These are phyloP conservation scores for Boletus rubropictus DNA, from an alignment of 768 basidiomycete genomes.

Conservation along the genomic window DNA sequence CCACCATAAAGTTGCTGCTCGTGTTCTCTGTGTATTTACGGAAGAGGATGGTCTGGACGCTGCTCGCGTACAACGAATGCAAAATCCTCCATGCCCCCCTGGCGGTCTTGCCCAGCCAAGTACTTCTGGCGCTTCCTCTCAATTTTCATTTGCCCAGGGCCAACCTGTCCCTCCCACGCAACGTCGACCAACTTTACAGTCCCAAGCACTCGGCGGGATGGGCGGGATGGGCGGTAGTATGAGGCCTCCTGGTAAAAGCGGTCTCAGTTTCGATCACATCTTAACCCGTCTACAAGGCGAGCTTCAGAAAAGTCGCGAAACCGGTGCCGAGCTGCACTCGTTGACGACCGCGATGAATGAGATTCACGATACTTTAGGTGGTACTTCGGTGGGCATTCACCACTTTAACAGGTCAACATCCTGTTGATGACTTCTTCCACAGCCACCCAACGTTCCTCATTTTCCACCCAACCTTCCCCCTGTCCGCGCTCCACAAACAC, in stretches of 20 bases:
- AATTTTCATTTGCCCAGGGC: slow-evolving; percentile 41
- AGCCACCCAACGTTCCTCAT: slow-evolving; percentile 58
- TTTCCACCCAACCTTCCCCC: slow-evolving; percentile 65
- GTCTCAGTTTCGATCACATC: slow-evolving; percentile 89
- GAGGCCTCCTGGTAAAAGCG: slow-evolving; percentile 73
- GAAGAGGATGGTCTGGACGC: slow-evolving; percentile 80
- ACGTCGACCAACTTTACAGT: slow-evolving; percentile 52
- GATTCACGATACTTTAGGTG: slow-evolving; percentile 88
- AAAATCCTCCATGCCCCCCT: slow-evolving; percentile 32
- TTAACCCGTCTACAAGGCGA: slow-evolving; percentile 84
- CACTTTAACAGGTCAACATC: neutral
- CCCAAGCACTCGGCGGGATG: slow-evolving; percentile 61
- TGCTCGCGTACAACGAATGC: slow-evolving; percentile 64
- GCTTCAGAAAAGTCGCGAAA: slow-evolving; percentile 93
- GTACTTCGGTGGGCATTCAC: slow-evolving; percentile 55
- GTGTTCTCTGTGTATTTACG: slow-evolving; percentile 81
- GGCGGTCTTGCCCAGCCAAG: slow-evolving; percentile 35
- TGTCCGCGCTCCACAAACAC: slow-evolving; percentile 42
- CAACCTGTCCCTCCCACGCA: slow-evolving; percentile 35
- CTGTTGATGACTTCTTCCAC: slow-evolving; percentile 11
- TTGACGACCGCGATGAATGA: slow-evolving; percentile 78
- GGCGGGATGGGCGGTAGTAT: slow-evolving; percentile 72
- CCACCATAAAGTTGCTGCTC: slow-evolving; percentile 97
- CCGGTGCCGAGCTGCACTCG: slow-evolving; percentile 76
- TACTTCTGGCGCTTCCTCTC: slow-evolving; percentile 19